A percentile compares a stretch with the other conserved stretches of the same genome.
Conservation (phyloP, 2,329 filamentous ascomycete genomes). For the Pyricularia sp. region DNA sequence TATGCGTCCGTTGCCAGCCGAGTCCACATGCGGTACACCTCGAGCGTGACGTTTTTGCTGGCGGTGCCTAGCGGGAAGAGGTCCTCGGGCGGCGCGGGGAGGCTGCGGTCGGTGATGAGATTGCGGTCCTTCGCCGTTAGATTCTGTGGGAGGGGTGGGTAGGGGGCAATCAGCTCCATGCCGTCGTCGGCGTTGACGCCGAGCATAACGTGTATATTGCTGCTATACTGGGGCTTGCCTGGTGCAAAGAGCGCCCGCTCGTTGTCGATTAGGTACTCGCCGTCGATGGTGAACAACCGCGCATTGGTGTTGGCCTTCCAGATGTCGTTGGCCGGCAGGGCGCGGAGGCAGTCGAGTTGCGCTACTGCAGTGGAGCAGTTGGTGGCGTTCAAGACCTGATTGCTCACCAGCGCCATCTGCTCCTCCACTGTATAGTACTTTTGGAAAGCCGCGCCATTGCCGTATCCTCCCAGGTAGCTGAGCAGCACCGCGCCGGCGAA, state of each 20-base stretch:
- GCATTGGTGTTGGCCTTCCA: slow-evolving; percentile 32
- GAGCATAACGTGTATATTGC: slow-evolving; percentile 45
- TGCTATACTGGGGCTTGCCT: slow-evolving; percentile 23
- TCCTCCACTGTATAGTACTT: slow-evolving; percentile 47
- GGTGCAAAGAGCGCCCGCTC: slow-evolving; percentile 28
- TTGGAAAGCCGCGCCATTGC: slow-evolving; percentile 48
- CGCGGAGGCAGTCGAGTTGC: slow-evolving; percentile 43
- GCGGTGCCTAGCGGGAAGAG: slow-evolving; percentile 40
- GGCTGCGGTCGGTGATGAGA: slow-evolving; percentile 24
- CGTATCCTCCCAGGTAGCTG: slow-evolving; percentile 30
- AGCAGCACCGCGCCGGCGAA: slow-evolving; percentile 36
- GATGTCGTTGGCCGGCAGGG: slow-evolving; percentile 32
- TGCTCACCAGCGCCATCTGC: slow-evolving; percentile 36
- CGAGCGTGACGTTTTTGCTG: slow-evolving; percentile 35
- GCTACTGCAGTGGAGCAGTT: slow-evolving; percentile 39
- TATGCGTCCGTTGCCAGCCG: slow-evolving; percentile 48
- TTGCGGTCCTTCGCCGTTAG: slow-evolving; percentile 17
- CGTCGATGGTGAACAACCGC: slow-evolving; percentile 48
- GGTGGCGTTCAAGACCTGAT: slow-evolving; percentile 38
- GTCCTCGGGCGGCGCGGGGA: slow-evolving; percentile 21
- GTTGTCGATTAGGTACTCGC: slow-evolving; percentile 38
- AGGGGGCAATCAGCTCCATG: slow-evolving; percentile 37
- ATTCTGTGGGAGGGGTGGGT: slow-evolving; percentile 19
- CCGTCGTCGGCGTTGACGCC: slow-evolving; percentile 46
- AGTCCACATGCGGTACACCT: slow-evolving; percentile 44